A percentile compares a stretch with the other conserved stretches of the same genome.
Evolutionary conservation across 78 protist genomes (phyloP).

Genomic region (Dictyostelium brefeldianum): DNA sequence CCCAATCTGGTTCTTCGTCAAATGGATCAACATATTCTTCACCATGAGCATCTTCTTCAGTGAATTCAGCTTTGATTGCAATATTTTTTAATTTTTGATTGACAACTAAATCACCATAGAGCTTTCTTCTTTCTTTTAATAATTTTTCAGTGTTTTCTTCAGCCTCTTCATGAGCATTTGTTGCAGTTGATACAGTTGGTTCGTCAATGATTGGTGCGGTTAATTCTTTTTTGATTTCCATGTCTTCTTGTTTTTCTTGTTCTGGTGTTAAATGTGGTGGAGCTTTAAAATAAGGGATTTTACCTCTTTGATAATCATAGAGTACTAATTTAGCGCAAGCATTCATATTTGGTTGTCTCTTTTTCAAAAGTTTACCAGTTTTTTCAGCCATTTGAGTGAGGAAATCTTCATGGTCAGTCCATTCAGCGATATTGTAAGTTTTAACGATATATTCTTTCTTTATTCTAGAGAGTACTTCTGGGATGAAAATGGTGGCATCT

Average conservation of each 20-base stretch:
- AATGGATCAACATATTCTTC: constrained; percentile 68
- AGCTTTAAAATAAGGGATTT: constrained; percentile 93
- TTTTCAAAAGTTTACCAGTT: constrained; percentile 82
- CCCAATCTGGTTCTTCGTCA: constrained; percentile 85
- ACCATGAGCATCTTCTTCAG: constrained; percentile 74
- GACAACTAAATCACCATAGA: constrained; percentile 42
- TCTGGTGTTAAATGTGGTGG: constrained; percentile 86
- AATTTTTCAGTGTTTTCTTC: constrained; percentile 6
- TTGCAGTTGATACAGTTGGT: neutral
- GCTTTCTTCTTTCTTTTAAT: constrained; percentile 42
- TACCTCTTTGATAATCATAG: constrained; percentile 96
- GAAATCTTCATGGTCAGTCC: constrained; percentile 93
- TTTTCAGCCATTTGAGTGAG: constrained; percentile 84
- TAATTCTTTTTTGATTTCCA: neutral
- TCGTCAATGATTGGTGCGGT: neutral
- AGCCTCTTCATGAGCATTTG: neutral
- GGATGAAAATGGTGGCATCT: constrained; percentile 88
- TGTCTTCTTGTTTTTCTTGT: constrained; percentile 8
- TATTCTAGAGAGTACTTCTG: constrained; percentile 87
- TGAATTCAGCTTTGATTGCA: constrained; percentile 67
- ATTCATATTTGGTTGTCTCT: constrained; percentile 93
- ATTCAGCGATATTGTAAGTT: constrained; percentile 90
- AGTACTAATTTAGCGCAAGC: constrained; percentile 94
- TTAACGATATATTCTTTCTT: constrained; percentile 89
- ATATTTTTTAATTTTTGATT: constrained; percentile 59